Evolutionary conservation across 306 rosid species (phyloP).

Genomic region (Cucurbita ficifolia): DNA sequence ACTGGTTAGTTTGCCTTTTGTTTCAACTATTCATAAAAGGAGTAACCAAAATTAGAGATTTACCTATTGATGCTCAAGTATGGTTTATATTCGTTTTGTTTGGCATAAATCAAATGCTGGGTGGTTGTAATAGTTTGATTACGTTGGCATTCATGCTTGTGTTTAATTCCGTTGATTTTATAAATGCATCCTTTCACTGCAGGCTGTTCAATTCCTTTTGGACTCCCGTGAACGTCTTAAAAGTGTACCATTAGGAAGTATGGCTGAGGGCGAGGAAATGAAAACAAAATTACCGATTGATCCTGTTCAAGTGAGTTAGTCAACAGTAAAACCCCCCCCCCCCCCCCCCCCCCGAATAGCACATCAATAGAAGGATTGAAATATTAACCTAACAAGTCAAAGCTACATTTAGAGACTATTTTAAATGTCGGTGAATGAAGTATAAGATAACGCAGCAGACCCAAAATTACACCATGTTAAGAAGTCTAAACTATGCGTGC

Average conservation of each 20-base stretch:
- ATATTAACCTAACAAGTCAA: neutral
- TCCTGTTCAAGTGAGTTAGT: constrained; percentile 56
- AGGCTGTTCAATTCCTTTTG: constrained; percentile 77
- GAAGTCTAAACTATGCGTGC: neutral
- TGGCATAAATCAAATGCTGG: neutral
- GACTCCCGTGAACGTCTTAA: constrained; percentile 32
- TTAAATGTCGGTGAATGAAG: neutral
- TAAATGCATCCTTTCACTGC: constrained; percentile 7
- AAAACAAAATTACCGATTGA: constrained; percentile 37
- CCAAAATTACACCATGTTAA: neutral
- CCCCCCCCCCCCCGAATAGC: neutral
- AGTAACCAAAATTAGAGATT: neutral
- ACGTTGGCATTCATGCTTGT: neutral
- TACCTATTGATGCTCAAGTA: neutral
- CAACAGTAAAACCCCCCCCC: neutral
- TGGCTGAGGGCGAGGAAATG: constrained; percentile 20
- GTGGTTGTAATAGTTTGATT: neutral
- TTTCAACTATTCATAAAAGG: neutral
- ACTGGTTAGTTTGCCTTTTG: neutral
- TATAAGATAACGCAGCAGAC: neutral
- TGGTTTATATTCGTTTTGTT: neutral
- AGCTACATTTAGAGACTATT: neutral
- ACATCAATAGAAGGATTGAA: neutral
- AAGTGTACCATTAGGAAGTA: constrained; percentile 16
- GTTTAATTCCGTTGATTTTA: neutral